These are phyloP conservation scores for Mycena vulgaris DNA, from an alignment of 768 basidiomycete genomes.

Conservation along the genomic window DNA sequence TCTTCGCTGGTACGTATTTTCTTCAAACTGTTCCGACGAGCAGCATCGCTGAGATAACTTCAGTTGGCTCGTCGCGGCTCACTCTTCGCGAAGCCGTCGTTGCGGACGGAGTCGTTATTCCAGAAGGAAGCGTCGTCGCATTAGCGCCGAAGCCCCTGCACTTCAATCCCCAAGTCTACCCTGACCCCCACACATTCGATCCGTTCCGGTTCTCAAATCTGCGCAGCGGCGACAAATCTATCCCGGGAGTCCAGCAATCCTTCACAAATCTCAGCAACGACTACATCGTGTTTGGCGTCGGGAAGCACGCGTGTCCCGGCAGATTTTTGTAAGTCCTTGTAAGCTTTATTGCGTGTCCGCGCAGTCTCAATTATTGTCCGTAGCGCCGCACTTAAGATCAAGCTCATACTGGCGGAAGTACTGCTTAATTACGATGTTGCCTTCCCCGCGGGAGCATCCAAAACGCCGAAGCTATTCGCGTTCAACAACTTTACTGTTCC, in stretches of 20 bases:
- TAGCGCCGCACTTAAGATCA: constrained; percentile 27
- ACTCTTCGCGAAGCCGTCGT: constrained; percentile 26
- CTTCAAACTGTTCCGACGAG: neutral
- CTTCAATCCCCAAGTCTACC: constrained; percentile 15
- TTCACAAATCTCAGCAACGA: constrained; percentile 28
- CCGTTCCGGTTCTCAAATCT: constrained; percentile 24
- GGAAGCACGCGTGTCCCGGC: constrained; percentile 28
- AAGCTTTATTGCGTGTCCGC: too few species aligned
- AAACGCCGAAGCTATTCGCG: constrained; percentile 14
- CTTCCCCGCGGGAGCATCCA: constrained; percentile 12
- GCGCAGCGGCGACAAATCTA: neutral
- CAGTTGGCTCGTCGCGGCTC: constrained; percentile 33
- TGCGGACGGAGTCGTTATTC: constrained; percentile 31
- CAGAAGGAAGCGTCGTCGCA: constrained; percentile 26
- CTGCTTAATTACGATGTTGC: constrained; percentile 27
- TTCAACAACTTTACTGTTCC: constrained; percentile 23
- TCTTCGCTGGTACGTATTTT: constrained; percentile 22
- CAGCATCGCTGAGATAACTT: neutral
- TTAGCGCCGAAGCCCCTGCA: constrained; percentile 28
- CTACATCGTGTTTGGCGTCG: constrained; percentile 30
- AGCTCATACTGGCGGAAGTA: constrained; percentile 20
- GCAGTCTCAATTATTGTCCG: neutral
- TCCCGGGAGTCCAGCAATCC: neutral
- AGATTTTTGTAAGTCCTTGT: constrained; percentile 17
- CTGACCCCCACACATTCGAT: constrained; percentile 13